Conservation (phyloP, 2,329 filamentous ascomycete genomes). For the Pestalotiopsis fici region DNA sequence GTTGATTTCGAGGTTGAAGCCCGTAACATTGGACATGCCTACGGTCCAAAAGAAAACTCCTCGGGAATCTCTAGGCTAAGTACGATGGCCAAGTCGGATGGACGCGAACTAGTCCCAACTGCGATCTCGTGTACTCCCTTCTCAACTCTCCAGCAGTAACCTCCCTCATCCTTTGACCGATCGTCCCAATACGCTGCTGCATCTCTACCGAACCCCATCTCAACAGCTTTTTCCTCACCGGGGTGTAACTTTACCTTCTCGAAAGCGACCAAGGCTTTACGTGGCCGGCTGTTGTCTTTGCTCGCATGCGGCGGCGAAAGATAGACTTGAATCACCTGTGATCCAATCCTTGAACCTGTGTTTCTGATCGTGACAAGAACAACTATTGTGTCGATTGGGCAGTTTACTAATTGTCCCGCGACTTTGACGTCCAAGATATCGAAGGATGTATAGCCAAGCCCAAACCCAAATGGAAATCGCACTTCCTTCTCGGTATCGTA, state of each 20-base stretch:
- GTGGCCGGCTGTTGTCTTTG: background rate
- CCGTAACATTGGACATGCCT: too few species aligned
- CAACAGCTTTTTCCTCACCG: background rate
- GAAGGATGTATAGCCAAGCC: conserved; percentile 78
- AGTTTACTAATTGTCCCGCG: background rate
- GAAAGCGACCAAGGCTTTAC: background rate
- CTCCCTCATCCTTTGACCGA: background rate
- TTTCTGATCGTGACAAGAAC: background rate
- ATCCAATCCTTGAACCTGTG: background rate
- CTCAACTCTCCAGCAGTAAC: conserved; percentile 3
- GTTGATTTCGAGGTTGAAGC: too few species aligned
- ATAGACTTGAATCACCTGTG: background rate
- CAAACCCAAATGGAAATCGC: conserved; percentile 81
- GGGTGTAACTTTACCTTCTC: background rate
- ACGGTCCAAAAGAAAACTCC: background rate
- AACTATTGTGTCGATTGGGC: background rate
- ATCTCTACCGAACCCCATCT: background rate
- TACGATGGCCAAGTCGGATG: background rate
- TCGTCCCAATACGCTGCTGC: background rate
- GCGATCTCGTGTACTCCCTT: background rate
- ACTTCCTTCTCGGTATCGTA: conserved; percentile 65
- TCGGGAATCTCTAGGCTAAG: background rate
- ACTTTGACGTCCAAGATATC: conserved; percentile 16
- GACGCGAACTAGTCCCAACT: background rate
- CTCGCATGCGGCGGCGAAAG: background rate